Conservation (phyloP, 257 asterid species). For the Jacaranda mimosifolia region DNA sequence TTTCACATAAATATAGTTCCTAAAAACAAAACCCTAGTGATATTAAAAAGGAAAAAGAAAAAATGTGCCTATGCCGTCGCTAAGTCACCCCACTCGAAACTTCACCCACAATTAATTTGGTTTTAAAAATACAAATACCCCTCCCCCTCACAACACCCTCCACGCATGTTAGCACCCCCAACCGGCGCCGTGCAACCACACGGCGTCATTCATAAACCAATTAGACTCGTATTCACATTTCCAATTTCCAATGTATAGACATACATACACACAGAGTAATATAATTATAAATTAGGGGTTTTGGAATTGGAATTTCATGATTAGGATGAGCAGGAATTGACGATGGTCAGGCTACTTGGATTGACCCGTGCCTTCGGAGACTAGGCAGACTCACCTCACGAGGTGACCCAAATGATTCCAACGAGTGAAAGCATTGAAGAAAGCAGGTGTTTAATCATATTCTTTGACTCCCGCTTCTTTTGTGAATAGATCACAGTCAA, state of each 20-base stretch:
- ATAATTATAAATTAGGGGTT: slow-evolving; percentile 54
- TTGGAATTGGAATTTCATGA: slow-evolving; percentile 37
- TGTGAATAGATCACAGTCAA: slow-evolving; percentile 98
- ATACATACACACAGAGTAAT: slow-evolving; percentile 22
- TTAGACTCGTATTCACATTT: background rate
- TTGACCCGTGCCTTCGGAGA: slow-evolving; percentile 79
- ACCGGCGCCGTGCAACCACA: slow-evolving; percentile 38
- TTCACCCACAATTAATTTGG: slow-evolving; percentile 20
- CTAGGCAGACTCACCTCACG: slow-evolving; percentile 83
- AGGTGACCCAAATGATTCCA: slow-evolving; percentile 88
- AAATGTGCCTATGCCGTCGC: slow-evolving; percentile 50
- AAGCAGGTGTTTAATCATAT: slow-evolving; percentile 89
- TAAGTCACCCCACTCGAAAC: slow-evolving; percentile 41
- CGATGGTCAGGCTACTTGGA: slow-evolving; percentile 84
- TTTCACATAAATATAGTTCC: no score
- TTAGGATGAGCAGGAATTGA: slow-evolving; percentile 57
- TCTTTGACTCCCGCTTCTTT: slow-evolving; percentile 87
- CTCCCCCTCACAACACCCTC: slow-evolving; percentile 49
- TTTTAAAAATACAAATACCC: slow-evolving; percentile 41
- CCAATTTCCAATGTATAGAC: slow-evolving; percentile 1
- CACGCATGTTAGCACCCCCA: slow-evolving; percentile 66
- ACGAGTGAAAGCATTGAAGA: slow-evolving; percentile 84
- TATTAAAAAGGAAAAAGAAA: no score
- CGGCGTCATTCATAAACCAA: slow-evolving; percentile 43
- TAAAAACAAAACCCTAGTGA: no score